phyloP scores from a whole-genome alignment of 139 green algal genomes.

The Yamagishiella unicocca region DNA sequence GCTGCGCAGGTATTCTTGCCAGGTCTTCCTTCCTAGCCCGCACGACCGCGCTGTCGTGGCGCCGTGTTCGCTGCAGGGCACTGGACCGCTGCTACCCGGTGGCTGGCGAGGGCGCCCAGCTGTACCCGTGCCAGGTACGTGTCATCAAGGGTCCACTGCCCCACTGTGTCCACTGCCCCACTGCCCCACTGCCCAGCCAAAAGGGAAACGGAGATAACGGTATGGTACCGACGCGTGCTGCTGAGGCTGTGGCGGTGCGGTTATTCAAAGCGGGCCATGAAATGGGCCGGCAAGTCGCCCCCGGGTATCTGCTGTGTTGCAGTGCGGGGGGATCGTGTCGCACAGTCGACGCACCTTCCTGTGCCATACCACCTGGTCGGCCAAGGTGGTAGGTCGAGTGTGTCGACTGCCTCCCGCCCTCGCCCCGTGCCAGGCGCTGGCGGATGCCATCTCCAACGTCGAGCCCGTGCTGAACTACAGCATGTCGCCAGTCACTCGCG shows the following conservation, averaged over 20 bases:
- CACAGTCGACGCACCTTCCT: neutral
- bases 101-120: neutral
- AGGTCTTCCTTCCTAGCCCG: neutral
- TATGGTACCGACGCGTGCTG: neutral
- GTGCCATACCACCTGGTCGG: neutral
- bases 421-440: neutral
- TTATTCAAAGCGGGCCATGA: neutral
- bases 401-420: neutral
- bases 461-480: neutral
- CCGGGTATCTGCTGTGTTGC: neutral
- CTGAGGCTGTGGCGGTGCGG: neutral
- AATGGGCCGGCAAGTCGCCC: neutral
- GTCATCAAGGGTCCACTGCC: neutral
- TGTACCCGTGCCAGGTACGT: slow-evolving; percentile 25
- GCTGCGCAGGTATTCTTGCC: neutral
- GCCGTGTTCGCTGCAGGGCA: neutral
- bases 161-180: neutral
- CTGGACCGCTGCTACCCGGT: neutral
- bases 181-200: neutral
- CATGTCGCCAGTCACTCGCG: neutral
- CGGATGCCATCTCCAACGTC: slow-evolving; percentile 9
- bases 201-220: neutral
- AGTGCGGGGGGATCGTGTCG: neutral
- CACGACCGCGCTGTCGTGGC: neutral
- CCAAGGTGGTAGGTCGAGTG: neutral